Evolutionary conservation across 1,139 yeast species (phyloP).

Genomic region (Nakaseomyces kungkrabaensis): DNA sequence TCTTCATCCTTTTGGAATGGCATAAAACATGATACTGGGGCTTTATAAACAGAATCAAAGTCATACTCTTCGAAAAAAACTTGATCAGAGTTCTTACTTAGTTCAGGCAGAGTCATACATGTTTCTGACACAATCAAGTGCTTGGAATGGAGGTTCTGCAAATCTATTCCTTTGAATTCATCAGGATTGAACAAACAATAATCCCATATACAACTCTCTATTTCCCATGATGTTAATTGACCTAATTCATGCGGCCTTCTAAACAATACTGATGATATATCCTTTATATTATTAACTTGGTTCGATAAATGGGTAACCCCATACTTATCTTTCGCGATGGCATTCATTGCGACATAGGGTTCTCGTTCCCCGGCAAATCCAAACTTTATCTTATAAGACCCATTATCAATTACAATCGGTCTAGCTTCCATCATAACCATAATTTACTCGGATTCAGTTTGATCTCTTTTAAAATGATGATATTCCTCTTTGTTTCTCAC

Average conservation of each 20-base stretch:
- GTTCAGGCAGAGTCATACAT: conserved; percentile 72
- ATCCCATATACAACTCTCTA: conserved; percentile 92
- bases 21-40: conserved; percentile 53
- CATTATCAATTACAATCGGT: conserved; percentile 59
- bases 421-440: conserved; percentile 11
- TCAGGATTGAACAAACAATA: conserved; percentile 42
- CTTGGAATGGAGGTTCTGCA: conserved; percentile 27
- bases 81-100: conserved; percentile 82
- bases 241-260: conserved; percentile 84
- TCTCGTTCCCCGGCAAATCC: conserved; percentile 38
- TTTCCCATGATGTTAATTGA: conserved; percentile 84
- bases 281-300: conserved; percentile 51
- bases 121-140: conserved; percentile 44
- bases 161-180: conserved; percentile 24
- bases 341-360: conserved; percentile 54
- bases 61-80: conserved; percentile 91
- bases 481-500: too few species aligned
- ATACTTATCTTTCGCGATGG: conserved; percentile 67
- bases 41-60: conserved; percentile 42
- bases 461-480: too few species aligned
- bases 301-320: conserved; percentile 69
- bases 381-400: conserved; percentile 72
- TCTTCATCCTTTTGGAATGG: conserved; percentile 35
- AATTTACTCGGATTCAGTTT: too few species aligned
- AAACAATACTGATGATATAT: conserved; percentile 65